Conservation (phyloP, 768 basidiomycete genomes). For the Filobasidium floriforme region DNA sequence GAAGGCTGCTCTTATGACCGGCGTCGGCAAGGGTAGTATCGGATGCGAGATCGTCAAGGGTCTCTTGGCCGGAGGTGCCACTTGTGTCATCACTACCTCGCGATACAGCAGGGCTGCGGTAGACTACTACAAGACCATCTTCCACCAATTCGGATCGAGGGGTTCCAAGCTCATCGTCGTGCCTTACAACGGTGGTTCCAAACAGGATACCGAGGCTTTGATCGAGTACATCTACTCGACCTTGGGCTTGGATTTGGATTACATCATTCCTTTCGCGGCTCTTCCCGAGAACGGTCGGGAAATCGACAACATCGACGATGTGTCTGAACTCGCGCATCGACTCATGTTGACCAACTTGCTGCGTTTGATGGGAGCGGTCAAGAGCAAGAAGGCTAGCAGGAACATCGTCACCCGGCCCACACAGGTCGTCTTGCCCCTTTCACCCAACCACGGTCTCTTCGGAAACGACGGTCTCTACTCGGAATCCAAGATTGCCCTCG, state of each 20-base stretch:
- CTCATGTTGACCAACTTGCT: slow-evolving; percentile 98
- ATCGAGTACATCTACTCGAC: slow-evolving; percentile 97
- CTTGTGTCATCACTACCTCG: slow-evolving; percentile 94
- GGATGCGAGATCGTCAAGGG: slow-evolving; percentile 97
- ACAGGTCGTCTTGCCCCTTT: slow-evolving; percentile 93
- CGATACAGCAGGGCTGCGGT: slow-evolving; percentile 85
- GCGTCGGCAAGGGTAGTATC: slow-evolving; percentile 95
- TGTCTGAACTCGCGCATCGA: slow-evolving; percentile 93
- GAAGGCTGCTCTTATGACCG: slow-evolving; percentile 96
- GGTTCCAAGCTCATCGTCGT: slow-evolving; percentile 97
- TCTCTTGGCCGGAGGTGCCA: slow-evolving; percentile 88
- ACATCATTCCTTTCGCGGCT: slow-evolving; percentile 96
- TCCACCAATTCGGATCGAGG: slow-evolving; percentile 86
- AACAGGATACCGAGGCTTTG: slow-evolving; percentile 95
- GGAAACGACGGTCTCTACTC: slow-evolving; percentile 97
- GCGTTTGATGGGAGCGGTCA: slow-evolving; percentile 91
- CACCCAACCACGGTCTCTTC: slow-evolving; percentile 95
- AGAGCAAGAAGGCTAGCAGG: slow-evolving; percentile 93
- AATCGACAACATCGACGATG: slow-evolving; percentile 93
- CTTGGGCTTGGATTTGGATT: slow-evolving; percentile 93
- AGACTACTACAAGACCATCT: slow-evolving; percentile 97
- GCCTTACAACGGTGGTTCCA: slow-evolving; percentile 98
- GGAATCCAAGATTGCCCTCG: slow-evolving; percentile 95
- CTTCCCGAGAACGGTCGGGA: slow-evolving; percentile 98
- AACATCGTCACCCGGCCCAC: slow-evolving; percentile 96